Conservation (phyloP, 139 green algal genomes). For the Chlamydomonas schloesseri region DNA sequence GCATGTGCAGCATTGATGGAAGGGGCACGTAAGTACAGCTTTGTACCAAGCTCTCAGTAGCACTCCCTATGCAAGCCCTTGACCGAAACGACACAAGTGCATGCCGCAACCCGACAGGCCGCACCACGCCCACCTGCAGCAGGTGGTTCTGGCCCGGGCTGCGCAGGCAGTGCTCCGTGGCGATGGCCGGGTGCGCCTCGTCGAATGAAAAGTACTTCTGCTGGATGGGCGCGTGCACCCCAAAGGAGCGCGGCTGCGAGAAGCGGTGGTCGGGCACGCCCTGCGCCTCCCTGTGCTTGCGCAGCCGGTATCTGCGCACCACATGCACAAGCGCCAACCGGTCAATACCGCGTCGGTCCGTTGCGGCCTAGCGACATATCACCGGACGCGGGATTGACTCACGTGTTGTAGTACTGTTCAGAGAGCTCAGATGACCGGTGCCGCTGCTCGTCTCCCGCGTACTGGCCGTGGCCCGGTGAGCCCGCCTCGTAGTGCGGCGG, state of each 20-base stretch:
- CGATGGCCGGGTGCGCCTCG: slow-evolving; percentile 60
- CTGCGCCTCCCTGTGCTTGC: slow-evolving; percentile 32
- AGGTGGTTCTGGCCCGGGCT: slow-evolving; percentile 50
- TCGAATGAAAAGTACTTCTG: slow-evolving; percentile 52
- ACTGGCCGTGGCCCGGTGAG: neutral
- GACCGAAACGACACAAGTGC: too few relatives aligned
- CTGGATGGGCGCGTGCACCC: slow-evolving; percentile 34
- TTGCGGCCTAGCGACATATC: too few relatives aligned
- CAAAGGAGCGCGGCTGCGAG: slow-evolving; percentile 54
- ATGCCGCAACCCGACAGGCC: neutral
- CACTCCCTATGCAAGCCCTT: too few relatives aligned
- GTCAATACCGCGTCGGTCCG: too few relatives aligned
- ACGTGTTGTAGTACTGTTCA: neutral
- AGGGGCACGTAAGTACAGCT: too few relatives aligned
- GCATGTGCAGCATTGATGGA: neutral
- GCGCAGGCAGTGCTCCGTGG: slow-evolving; percentile 54
- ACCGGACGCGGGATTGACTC: neutral
- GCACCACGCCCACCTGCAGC: slow-evolving; percentile 36
- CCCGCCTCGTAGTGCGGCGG: neutral
- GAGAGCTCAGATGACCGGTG: neutral
- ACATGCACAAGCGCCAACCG: too few relatives aligned
- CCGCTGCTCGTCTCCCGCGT: neutral
- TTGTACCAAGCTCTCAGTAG: too few relatives aligned
- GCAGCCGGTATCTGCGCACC: slow-evolving; percentile 45
- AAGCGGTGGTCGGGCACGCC: slow-evolving; percentile 50